phyloP scores from a whole-genome alignment of 768 basidiomycete genomes.

The Ephemerocybe angulata region DNA sequence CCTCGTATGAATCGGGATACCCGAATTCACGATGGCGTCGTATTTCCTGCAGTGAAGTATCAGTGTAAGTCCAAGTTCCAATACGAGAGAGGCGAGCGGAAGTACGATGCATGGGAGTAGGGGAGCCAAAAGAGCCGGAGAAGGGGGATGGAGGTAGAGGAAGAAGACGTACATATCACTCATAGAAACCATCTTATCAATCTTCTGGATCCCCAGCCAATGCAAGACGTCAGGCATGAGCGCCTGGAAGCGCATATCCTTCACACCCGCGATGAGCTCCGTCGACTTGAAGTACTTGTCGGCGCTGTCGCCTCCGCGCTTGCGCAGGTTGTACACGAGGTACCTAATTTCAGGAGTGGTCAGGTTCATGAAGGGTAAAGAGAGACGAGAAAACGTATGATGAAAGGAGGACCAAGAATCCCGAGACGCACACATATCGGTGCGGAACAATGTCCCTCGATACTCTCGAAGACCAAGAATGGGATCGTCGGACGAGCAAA shows the following conservation, averaged over 20 bases:
- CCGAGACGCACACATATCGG: too few relatives aligned
- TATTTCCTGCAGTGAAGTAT: conserved; percentile 63
- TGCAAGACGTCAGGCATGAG: conserved; percentile 96
- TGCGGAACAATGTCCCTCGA: too few relatives aligned
- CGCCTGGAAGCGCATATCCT: conserved; percentile 93
- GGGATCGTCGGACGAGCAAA: too few relatives aligned
- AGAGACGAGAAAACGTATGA: not conserved
- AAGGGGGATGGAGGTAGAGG: not conserved
- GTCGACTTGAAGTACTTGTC: conserved; percentile 94
- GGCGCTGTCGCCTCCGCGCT: conserved; percentile 90
- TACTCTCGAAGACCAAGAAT: too few relatives aligned
- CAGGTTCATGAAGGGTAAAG: not conserved
- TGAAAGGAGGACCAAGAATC: too few relatives aligned
- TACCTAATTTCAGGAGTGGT: conserved; percentile 43
- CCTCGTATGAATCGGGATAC: conserved; percentile 74
- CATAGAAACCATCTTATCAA: conserved; percentile 89
- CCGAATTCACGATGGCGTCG: conserved; percentile 86
- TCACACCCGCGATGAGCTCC: conserved; percentile 90
- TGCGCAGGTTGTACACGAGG: conserved; percentile 94
- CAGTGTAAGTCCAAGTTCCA: not conserved
- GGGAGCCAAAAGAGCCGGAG: not conserved
- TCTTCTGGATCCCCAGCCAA: conserved; percentile 89
- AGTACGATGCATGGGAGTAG: too few relatives aligned
- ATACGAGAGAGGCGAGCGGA: not conserved
- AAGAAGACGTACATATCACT: conserved; percentile 63